phyloP scores from a whole-genome alignment of 768 basidiomycete genomes.

The Tylopilus rubrobrunneus region DNA sequence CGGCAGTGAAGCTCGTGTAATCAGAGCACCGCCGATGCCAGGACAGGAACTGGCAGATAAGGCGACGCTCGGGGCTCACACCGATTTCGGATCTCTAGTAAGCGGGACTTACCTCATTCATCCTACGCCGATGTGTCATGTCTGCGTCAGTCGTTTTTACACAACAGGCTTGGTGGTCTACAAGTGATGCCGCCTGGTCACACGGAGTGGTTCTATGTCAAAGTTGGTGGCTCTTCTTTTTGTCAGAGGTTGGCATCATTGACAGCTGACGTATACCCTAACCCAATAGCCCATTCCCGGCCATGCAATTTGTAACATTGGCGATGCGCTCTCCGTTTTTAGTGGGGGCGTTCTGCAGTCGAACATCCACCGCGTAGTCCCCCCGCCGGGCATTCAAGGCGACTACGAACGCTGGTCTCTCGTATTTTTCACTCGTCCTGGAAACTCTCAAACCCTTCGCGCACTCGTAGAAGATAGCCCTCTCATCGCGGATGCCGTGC shows the following conservation, averaged over 20 bases:
- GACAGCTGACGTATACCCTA: background rate
- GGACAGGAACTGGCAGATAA: conserved; percentile 27
- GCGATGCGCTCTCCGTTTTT: conserved; percentile 58
- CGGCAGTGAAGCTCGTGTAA: conserved; percentile 55
- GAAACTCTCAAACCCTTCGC: conserved; percentile 46
- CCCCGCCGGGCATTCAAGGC: conserved; percentile 57
- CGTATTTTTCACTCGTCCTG: conserved; percentile 65
- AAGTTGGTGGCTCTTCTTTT: conserved; percentile 31
- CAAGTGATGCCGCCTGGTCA: conserved; percentile 63
- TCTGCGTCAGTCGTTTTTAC: conserved; percentile 53
- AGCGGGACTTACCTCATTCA: conserved; percentile 11
- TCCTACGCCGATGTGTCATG: background rate
- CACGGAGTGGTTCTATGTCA: conserved; percentile 65
- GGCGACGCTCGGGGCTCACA: conserved; percentile 60
- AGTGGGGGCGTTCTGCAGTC: conserved; percentile 63
- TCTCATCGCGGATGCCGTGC: conserved; percentile 44
- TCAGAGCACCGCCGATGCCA: conserved; percentile 43
- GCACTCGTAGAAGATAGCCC: conserved; percentile 51
- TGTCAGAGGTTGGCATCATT: background rate
- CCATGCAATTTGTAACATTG: conserved; percentile 59
- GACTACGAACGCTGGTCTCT: conserved; percentile 58
- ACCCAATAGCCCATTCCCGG: conserved; percentile 44
- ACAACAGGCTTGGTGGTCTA: conserved; percentile 66
- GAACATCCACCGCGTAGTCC: conserved; percentile 60
- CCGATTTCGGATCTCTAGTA: conserved; percentile 73